Conservation (phyloP, 2,329 filamentous ascomycete species). For the Cordyceps cicadae region DNA sequence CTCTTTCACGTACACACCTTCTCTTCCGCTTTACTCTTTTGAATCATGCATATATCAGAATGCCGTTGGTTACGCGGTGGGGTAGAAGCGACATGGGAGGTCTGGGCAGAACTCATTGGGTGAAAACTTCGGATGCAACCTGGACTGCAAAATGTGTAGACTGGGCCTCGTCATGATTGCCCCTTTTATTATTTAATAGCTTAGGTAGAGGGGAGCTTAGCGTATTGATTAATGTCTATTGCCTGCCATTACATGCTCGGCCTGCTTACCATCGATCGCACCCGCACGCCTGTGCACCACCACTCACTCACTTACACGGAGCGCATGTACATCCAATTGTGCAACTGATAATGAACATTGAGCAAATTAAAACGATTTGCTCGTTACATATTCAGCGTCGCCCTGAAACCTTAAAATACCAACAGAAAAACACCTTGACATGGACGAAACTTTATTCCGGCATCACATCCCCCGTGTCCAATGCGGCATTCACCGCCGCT, state of each 20-base stretch:
- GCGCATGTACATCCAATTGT: no score
- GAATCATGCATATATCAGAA: background rate
- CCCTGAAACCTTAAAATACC: background rate
- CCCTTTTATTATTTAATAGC: background rate
- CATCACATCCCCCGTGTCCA: slow-evolving; percentile 7
- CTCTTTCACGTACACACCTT: background rate
- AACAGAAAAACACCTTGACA: background rate
- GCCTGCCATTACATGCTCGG: background rate
- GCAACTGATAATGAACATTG: no score
- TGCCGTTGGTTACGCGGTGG: background rate
- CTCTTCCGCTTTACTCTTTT: background rate
- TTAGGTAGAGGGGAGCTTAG: slow-evolving; percentile 6
- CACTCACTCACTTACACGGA: no score
- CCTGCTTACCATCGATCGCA: no score
- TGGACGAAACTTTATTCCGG: background rate
- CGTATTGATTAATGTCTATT: slow-evolving; percentile 12
- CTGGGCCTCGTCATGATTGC: background rate
- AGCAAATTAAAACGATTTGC: no score
- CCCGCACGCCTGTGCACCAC: no score
- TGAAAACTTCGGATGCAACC: background rate
- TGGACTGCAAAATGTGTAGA: background rate
- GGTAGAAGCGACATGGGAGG: background rate
- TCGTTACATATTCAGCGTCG: no score
- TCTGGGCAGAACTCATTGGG: background rate
- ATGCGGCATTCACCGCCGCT: background rate